These are phyloP conservation scores for Leccinum truebloodii DNA, from an alignment of 768 basidiomycete genomes.

Conservation along the genomic window DNA sequence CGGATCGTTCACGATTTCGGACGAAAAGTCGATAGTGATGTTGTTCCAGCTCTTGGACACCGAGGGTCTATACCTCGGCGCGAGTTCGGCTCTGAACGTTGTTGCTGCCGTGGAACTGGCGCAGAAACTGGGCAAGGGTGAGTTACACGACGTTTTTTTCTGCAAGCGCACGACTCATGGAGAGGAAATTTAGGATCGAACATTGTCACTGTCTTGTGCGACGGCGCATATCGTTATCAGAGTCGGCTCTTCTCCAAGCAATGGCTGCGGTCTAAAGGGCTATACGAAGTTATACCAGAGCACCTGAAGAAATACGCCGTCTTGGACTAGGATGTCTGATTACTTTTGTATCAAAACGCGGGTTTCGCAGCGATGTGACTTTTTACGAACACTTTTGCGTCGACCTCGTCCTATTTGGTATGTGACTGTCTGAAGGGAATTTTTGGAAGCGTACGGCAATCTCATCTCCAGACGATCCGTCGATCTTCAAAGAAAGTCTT, in stretches of 20 bases:
- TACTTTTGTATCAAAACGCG: neutral
- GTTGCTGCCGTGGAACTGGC: constrained; percentile 92
- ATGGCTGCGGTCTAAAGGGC: constrained; percentile 83
- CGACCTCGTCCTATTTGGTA: neutral
- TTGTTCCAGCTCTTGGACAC: constrained; percentile 88
- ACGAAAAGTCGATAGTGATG: constrained; percentile 90
- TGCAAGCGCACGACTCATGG: neutral
- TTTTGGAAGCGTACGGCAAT: neutral
- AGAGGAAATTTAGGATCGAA: constrained; percentile 57
- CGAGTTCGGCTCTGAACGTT: constrained; percentile 92
- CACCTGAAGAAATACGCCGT: constrained; percentile 89
- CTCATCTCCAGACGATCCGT: constrained; percentile 2
- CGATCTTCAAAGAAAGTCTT: constrained; percentile 1
- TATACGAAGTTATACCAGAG: constrained; percentile 77
- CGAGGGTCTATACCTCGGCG: constrained; percentile 94
- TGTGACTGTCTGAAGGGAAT: neutral
- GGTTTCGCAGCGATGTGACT: neutral
- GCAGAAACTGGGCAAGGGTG: constrained; percentile 79
- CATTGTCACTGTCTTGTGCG: constrained; percentile 87
- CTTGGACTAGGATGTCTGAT: constrained; percentile 52
- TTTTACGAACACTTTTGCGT: rapidly evolving
- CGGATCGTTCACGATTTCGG: constrained; percentile 85
- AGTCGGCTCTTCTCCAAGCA: constrained; percentile 91
- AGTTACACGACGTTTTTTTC: constrained; percentile 1
- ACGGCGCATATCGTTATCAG: constrained; percentile 97